Evolutionary conservation across 768 basidiomycete genomes (phyloP).

Genomic region (Leucogyrophana mollusca): DNA sequence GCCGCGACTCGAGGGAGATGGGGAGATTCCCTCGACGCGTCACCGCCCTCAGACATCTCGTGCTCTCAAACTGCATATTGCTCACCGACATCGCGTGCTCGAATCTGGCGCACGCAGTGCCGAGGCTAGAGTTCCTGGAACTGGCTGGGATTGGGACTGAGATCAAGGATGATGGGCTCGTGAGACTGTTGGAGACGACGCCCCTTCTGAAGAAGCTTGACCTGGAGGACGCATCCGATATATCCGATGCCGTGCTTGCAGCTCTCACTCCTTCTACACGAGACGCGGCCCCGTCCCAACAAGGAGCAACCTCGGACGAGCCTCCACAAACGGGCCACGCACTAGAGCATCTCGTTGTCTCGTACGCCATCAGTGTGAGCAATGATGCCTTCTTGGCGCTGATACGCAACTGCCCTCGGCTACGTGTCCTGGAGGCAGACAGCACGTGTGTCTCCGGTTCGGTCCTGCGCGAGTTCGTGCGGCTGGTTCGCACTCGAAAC

Average conservation of each 20-base stretch:
- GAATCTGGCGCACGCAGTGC: conserved; percentile 68
- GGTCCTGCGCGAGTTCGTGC: conserved; percentile 69
- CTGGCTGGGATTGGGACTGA: conserved; percentile 71
- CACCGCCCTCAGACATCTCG: conserved; percentile 71
- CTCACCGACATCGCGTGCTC: conserved; percentile 77
- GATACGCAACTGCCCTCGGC: conserved; percentile 57
- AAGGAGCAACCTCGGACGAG: conserved; percentile 12
- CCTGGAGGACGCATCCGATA: conserved; percentile 77
- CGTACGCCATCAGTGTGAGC: conserved; percentile 61
- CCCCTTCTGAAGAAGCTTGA: conserved; percentile 75
- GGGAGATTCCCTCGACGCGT: conserved; percentile 55
- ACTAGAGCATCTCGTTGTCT: conserved; percentile 71
- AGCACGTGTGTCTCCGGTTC: conserved; percentile 66
- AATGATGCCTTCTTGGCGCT: conserved; percentile 64
- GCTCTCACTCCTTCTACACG: conserved; percentile 51
- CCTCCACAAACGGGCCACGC: conserved; percentile 57
- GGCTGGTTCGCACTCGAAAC: conserved; percentile 46
- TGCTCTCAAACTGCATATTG: conserved; percentile 65
- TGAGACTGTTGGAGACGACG: conserved; percentile 65
- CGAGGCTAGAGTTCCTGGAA: conserved; percentile 75
- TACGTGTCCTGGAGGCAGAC: conserved; percentile 75
- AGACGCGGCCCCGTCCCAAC: conserved; percentile 6
- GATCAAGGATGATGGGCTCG: conserved; percentile 71
- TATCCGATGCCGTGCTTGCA: conserved; percentile 71
- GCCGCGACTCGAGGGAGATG: conserved; percentile 53